phyloP scores from a whole-genome alignment of 2,329 filamentous ascomycete species.

The Mycocentrospora acerina region DNA sequence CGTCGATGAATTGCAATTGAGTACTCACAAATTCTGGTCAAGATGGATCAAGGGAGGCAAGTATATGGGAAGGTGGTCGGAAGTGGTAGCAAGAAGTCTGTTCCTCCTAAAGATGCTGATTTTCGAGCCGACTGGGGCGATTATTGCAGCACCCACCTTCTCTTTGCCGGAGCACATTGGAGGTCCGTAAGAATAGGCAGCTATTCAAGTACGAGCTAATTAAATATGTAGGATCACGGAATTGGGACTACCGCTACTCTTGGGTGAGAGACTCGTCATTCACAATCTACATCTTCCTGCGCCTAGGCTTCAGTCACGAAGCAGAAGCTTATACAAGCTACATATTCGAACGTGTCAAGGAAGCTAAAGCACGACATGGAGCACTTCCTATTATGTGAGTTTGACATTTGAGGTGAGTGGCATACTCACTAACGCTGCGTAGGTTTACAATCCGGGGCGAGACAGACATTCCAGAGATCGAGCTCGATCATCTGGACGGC shows the following conservation, averaged over 20 bases:
- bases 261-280: slow-evolving; percentile 80
- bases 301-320: slow-evolving; percentile 73
- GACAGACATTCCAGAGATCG: slow-evolving; percentile 71
- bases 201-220: background rate
- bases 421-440: no score
- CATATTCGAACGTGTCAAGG: slow-evolving; percentile 69
- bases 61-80: slow-evolving; percentile 72
- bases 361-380: slow-evolving; percentile 60
- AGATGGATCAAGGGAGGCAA: slow-evolving; percentile 71
- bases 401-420: no score
- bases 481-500: slow-evolving; percentile 70
- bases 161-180: slow-evolving; percentile 67
- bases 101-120: slow-evolving; percentile 76
- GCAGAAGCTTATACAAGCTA: slow-evolving; percentile 79
- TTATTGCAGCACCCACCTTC: slow-evolving; percentile 75
- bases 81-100: slow-evolving; percentile 69
- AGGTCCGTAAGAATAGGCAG: slow-evolving; percentile 9
- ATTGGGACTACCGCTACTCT: slow-evolving; percentile 72
- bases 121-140: slow-evolving; percentile 76
- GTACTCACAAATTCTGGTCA: slow-evolving; percentile 71
- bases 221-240: slow-evolving; percentile 48
- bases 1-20: slow-evolving; percentile 64
- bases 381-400: slow-evolving; percentile 69
- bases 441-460: slow-evolving; percentile 65
- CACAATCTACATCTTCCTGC: slow-evolving; percentile 73